Evolutionary conservation across 2,329 filamentous ascomycete species (phyloP).

Genomic region (Sordariomycetes sp.): DNA sequence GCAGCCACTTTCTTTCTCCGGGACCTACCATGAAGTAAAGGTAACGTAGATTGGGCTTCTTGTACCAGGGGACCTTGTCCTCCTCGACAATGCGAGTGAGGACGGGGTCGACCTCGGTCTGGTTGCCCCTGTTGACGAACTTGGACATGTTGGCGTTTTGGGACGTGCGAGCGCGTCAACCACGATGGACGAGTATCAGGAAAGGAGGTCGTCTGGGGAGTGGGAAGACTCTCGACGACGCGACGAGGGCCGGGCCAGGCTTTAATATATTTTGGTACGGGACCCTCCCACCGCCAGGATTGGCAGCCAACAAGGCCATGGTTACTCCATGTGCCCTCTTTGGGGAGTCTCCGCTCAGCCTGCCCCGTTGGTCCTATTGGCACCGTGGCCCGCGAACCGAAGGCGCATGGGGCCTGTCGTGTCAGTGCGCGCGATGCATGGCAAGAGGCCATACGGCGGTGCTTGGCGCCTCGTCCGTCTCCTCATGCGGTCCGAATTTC

Average conservation of each 20-base stretch:
- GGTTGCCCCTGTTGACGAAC: conserved; percentile 1
- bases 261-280: not conserved
- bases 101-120: conserved; percentile 6
- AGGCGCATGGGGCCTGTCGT: not conserved
- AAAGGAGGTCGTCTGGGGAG: not conserved
- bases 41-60: conserved; percentile 47
- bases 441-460: too few species aligned
- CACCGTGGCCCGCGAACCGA: not conserved
- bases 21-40: conserved; percentile 38
- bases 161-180: not conserved
- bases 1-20: too few species aligned
- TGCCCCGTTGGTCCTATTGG: not conserved
- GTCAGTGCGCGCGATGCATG: not conserved
- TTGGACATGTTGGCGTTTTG: conserved; percentile 1
- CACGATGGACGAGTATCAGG: not conserved
- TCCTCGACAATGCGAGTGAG: conserved; percentile 13
- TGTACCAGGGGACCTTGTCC: conserved; percentile 40
- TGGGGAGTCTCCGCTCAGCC: not conserved
- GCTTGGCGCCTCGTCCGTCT: too few species aligned
- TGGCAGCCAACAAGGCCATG: not conserved
- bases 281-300: not conserved
- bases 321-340: not conserved
- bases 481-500: too few species aligned
- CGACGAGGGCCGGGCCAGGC: not conserved
- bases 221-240: not conserved